Evolutionary conservation across 73 alveolate species (phyloP).

Genomic region (Stentor coeruleus): DNA sequence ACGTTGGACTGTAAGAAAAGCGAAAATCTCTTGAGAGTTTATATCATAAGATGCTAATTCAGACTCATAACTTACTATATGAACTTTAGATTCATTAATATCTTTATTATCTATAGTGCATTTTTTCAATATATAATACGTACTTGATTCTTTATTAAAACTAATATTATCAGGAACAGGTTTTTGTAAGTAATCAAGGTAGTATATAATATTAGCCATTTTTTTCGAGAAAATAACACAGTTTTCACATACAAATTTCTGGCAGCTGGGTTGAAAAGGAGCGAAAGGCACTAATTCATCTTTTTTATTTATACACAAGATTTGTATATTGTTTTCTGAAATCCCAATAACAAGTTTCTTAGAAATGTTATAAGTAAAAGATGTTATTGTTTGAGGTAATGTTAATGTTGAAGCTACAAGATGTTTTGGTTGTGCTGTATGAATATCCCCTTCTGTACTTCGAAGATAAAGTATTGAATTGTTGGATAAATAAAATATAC

Average conservation of each 20-base stretch:
- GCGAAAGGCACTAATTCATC: constrained; percentile 12
- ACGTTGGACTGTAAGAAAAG: neutral
- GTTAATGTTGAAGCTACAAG: neutral
- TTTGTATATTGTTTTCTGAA: neutral
- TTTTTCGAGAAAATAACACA: neutral
- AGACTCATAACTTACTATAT: constrained; percentile 18
- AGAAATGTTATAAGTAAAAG: neutral
- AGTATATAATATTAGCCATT: neutral
- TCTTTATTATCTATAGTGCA: constrained; percentile 8
- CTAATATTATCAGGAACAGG: constrained; percentile 9
- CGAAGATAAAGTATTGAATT: neutral
- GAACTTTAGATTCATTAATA: neutral
- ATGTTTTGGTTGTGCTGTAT: constrained; percentile 5
- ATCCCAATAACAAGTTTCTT: neutral
- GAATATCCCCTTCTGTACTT: constrained; percentile 11
- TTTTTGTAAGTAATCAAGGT: neutral
- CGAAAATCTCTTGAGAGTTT: neutral
- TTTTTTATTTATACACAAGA: constrained; percentile 9
- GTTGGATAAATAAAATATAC: neutral
- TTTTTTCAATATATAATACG: constrained; percentile 13
- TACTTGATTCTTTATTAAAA: neutral
- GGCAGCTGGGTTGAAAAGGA: neutral
- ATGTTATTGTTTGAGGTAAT: neutral
- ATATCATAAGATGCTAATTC: neutral
- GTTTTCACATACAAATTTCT: neutral